Base-by-base conservation (phyloP, 306 rosid species). In the Begonia fuchsioides region DNA sequence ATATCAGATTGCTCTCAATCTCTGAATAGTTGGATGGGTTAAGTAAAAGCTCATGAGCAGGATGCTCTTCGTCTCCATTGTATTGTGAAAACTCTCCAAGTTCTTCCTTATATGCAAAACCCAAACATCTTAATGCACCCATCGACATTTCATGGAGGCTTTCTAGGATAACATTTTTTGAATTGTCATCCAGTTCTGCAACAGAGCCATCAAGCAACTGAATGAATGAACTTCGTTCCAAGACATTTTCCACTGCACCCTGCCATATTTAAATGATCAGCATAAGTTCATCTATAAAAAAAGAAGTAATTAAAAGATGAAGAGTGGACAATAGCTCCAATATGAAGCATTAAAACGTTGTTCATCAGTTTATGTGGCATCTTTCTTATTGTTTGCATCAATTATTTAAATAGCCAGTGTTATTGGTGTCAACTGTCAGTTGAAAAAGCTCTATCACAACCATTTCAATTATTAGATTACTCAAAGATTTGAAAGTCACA, bases 191-290 rank as follows among this genome's bases (percentile, higher is more conserved):
- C 64, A 90, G 55, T 44, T 55, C 45, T 59, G 69, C 78, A 38
- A 76, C 13, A 53, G 93, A 70, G 55, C 95, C 95, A 54, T 90
- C 95, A 45, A 74, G 65, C 66, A 81, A 62, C 73, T 81, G 97
- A 74, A 84, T 56, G 54, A 17, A 73, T 48, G 84, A 52, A 75
- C 97, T 79, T 65, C 95, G 71, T 19, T 90, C 93, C 68, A 90
- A 57, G 53, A 90, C 52, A 62, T 81, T 81, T 64, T 90, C 97
- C 0, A 78, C 97, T 1, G 97, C 97, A 64, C 95, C 97, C 97
- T 90, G 68, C 67, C 61, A 70, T 39, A 66, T 11, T 64, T 68
- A 14, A 20, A 18, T 17, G 39, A 17, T 15, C 47, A 17, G 12
- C 63, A 49, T 49, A 43, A 15, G 13, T 18, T 17, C 13, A 38